Base-by-base conservation (phyloP, 163 green algal genomes). In the Chloroidium sp. region DNA sequence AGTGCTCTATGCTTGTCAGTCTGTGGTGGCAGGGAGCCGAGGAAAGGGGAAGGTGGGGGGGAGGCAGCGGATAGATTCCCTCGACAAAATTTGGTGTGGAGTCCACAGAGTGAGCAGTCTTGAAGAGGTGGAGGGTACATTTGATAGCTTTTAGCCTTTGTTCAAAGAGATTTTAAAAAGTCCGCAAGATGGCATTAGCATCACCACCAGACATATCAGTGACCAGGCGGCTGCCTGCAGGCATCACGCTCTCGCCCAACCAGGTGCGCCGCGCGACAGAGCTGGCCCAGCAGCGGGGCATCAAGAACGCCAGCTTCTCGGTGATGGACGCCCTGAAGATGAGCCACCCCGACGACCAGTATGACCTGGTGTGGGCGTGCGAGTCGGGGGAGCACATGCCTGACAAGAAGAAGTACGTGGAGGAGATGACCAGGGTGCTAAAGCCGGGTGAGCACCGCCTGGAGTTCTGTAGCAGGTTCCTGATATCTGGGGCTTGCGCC, bases 361-460 rank as follows among this genome's bases (percentile, higher is more conserved):
- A 97, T 80, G 95, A 98, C 86, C 86, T 98, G 72, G 95, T 98
- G 81, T 98, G 95, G 95, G 95, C 93, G 1, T 98, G 95, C 82
- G 95, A 98, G 90, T 92, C 81, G 12, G 95, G 95, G 1, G 95
- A 98, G 90, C 95, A 98, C 90, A 98, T 98, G 95, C 95, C 95
- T 0, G 94, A 98, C 91, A 98, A 98, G 91, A 93, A 90, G 80
- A 89, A 87, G 76, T 98, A 98, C 79, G 91, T 98, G 14, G 87
- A 97, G 79, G 92, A 97, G 83, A 98, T 98, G 95, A 88, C 90
- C 1, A 89, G 95, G 1, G 94, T 98, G 80, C 90, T 98, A 1
- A 96, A 96, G 83, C 94, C 95, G 58, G 84, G 84, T 87, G 64
- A 72, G 64, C 6, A 6, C 6, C 64, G 6, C 64, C 64, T 10